A percentile compares a stretch with the other conserved stretches of the same genome.
phyloP scores from a whole-genome alignment of 768 basidiomycete species.

The Epithele typhae region DNA sequence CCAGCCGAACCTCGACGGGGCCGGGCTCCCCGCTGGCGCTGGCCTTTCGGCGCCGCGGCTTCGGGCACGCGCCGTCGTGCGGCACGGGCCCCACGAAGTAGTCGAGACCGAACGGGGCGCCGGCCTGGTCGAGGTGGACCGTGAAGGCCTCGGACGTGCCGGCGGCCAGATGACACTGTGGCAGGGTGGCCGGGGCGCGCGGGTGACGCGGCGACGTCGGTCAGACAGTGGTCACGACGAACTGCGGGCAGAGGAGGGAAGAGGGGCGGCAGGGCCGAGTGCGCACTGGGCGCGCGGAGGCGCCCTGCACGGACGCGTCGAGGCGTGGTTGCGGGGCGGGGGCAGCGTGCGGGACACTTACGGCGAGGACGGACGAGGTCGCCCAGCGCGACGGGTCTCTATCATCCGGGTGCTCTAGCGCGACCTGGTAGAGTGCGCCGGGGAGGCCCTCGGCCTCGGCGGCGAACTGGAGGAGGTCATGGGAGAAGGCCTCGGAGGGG shows the following conservation, averaged over 20 bases:
- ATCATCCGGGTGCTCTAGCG: conserved; percentile 48
- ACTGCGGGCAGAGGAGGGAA: not conserved
- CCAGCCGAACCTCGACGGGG: conserved; percentile 25
- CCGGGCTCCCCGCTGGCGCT: not conserved
- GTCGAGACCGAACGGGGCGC: conserved; percentile 60
- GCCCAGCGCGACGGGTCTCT: conserved; percentile 45
- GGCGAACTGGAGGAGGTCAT: conserved; percentile 46
- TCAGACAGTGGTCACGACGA: not conserved
- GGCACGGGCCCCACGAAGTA: conserved; percentile 68
- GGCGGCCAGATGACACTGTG: conserved; percentile 64
- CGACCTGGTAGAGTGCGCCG: conserved; percentile 65
- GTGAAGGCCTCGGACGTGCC: conserved; percentile 51
- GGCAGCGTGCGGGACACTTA: conserved; percentile 27
- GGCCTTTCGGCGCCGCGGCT: not conserved
- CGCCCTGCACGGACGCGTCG: not conserved
- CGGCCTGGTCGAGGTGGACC: conserved; percentile 45
- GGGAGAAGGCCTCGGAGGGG: conserved; percentile 34
- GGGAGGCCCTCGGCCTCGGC: conserved; percentile 30
- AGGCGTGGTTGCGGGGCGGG: conserved; percentile 1
- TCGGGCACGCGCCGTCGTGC: conserved; percentile 67
- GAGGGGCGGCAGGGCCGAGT: not conserved
- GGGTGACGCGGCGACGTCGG: not conserved
- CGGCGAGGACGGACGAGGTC: conserved; percentile 58
- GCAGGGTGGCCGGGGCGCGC: not conserved
- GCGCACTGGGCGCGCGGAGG: conserved; percentile 1